These are phyloP conservation scores for Tolypocladium album DNA, from an alignment of 2,329 filamentous ascomycete species.

Conservation along the genomic window DNA sequence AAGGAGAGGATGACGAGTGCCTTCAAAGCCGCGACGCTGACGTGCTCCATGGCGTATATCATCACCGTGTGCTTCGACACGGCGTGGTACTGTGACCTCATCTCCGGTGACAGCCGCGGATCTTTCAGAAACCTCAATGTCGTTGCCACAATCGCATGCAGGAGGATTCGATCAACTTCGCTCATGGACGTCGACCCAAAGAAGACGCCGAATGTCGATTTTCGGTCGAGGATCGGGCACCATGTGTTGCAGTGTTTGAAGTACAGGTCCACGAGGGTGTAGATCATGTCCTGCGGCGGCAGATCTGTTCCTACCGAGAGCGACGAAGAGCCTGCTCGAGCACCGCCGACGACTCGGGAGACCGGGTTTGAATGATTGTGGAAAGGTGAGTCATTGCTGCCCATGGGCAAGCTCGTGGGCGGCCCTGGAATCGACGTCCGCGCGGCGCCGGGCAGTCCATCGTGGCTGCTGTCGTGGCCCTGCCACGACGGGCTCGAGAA, in stretches of 20 bases:
- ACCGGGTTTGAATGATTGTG: neutral
- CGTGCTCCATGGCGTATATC: constrained; percentile 30
- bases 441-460: constrained; percentile 5
- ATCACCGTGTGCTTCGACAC: constrained; percentile 27
- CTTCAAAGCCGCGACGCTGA: constrained; percentile 25
- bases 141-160: constrained; percentile 32
- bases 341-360: neutral
- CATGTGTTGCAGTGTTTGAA: constrained; percentile 56
- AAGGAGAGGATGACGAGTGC: constrained; percentile 29
- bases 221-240: constrained; percentile 35
- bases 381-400: neutral
- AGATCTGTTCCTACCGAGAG: constrained; percentile 35
- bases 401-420: neutral
- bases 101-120: constrained; percentile 23
- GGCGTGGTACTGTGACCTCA: constrained; percentile 26
- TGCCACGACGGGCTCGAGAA: constrained; percentile 24
- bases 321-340: constrained; percentile 14
- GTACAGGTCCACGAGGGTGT: constrained; percentile 48
- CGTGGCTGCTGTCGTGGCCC: constrained; percentile 16
- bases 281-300: constrained; percentile 49
- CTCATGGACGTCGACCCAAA: constrained; percentile 28
- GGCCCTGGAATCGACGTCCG: constrained; percentile 3
- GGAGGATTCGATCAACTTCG: constrained; percentile 27
- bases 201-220: constrained; percentile 27
- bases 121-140: constrained; percentile 31